phyloP scores from a whole-genome alignment of 352 stramenopile species.

The Phytophthora fragariae region DNA sequence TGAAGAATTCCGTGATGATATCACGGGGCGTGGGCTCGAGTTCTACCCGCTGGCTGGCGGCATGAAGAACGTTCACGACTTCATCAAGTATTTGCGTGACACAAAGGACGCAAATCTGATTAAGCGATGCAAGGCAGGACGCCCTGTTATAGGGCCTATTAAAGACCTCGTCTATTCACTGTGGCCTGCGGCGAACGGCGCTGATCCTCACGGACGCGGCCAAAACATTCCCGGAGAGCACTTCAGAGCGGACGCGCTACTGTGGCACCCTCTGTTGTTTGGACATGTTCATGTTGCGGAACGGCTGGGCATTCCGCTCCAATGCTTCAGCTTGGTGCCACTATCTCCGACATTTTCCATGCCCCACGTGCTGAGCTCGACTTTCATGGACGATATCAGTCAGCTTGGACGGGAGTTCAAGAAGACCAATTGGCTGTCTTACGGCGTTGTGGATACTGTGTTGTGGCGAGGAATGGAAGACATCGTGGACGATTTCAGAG shows the following conservation, averaged over 20 bases:
- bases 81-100: slow-evolving; percentile 47
- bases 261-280: slow-evolving; percentile 51
- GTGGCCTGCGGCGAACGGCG: slow-evolving; percentile 39
- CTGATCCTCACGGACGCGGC: slow-evolving; percentile 38
- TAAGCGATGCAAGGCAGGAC: slow-evolving; percentile 33
- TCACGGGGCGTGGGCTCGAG: slow-evolving; percentile 55
- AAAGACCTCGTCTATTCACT: slow-evolving; percentile 49
- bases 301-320: slow-evolving; percentile 53
- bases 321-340: slow-evolving; percentile 48
- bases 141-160: slow-evolving; percentile 33
- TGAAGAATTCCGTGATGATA: slow-evolving; percentile 61
- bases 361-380: slow-evolving; percentile 50
- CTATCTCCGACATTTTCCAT: slow-evolving; percentile 53
- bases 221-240: slow-evolving; percentile 39
- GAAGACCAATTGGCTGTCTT: slow-evolving; percentile 52
- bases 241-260: slow-evolving; percentile 55
- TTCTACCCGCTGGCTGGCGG: slow-evolving; percentile 55
- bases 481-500: slow-evolving; percentile 52
- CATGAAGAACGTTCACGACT: slow-evolving; percentile 40
- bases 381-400: slow-evolving; percentile 39
- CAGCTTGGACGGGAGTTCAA: slow-evolving; percentile 34
- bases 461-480: slow-evolving; percentile 41
- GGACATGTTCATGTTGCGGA: slow-evolving; percentile 52
- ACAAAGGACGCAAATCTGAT: slow-evolving; percentile 39
- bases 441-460: slow-evolving; percentile 51